phyloP scores from a whole-genome alignment of 2,329 filamentous ascomycete species.

The Capronia coronata region DNA sequence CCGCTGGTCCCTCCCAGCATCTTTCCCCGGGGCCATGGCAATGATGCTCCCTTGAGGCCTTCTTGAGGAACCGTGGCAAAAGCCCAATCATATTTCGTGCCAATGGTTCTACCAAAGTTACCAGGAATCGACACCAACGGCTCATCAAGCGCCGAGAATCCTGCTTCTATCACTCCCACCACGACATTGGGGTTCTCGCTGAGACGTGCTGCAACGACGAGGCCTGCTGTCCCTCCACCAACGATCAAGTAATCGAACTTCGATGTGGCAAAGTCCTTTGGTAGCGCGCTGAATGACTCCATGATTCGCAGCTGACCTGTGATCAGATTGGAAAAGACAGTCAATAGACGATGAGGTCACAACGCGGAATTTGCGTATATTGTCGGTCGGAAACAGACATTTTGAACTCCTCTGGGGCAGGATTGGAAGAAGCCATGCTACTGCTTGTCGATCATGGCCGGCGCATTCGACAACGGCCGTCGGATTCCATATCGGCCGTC shows the following conservation, averaged over 20 bases:
- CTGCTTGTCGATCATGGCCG: too few relatives aligned
- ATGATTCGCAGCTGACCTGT: too few relatives aligned
- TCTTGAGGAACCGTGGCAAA: slow-evolving; percentile 29
- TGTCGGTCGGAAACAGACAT: too few relatives aligned
- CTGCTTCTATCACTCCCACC: slow-evolving; percentile 31
- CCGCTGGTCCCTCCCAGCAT: slow-evolving; percentile 38
- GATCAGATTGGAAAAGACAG: too few relatives aligned
- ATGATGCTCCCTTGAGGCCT: slow-evolving; percentile 27
- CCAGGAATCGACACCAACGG: slow-evolving; percentile 28
- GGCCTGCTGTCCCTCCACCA: slow-evolving; percentile 31
- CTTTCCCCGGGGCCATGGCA: slow-evolving; percentile 29
- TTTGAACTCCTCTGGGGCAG: too few relatives aligned
- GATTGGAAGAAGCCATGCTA: too few relatives aligned
- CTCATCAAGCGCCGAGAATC: slow-evolving; percentile 8
- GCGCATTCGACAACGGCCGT: too few relatives aligned
- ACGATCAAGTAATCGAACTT: slow-evolving; percentile 33
- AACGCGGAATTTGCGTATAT: too few relatives aligned
- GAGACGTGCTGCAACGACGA: slow-evolving; percentile 30
- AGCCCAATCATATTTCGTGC: slow-evolving; percentile 30
- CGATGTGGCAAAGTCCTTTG: too few relatives aligned
- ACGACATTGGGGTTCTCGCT: slow-evolving; percentile 28
- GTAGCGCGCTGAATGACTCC: too few relatives aligned
- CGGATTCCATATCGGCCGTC: too few relatives aligned
- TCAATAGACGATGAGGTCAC: too few relatives aligned
- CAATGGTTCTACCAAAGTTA: slow-evolving; percentile 29